Percentiles rank a stretch among this genome's conserved stretches.
phyloP scores from a whole-genome alignment of 768 basidiomycete genomes.

The Kwoniella botswanensis region DNA sequence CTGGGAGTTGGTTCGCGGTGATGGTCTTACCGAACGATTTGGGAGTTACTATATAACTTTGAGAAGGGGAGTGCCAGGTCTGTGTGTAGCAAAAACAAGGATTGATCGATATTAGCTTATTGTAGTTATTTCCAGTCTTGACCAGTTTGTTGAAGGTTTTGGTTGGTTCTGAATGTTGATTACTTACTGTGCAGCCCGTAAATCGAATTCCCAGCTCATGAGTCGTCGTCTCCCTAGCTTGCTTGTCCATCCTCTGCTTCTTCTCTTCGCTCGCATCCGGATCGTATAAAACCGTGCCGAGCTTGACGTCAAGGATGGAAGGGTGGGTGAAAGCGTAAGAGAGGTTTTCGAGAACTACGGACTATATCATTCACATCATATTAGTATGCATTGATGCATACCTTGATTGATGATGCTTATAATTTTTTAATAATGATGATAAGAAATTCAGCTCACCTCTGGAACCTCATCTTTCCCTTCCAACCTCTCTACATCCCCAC shows the following conservation, averaged over 20 bases:
- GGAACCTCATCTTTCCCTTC: conserved; percentile 30
- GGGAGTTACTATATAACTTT: conserved; percentile 67
- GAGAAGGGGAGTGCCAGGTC: conserved; percentile 73
- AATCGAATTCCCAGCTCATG: conserved; percentile 76
- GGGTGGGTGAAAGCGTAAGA: conserved; percentile 74
- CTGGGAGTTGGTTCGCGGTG: conserved; percentile 69
- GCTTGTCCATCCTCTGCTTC: conserved; percentile 73
- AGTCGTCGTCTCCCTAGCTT: conserved; percentile 74
- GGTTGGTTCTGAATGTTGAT: not conserved
- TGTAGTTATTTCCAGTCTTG: too few species aligned
- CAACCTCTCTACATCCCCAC: conserved; percentile 24
- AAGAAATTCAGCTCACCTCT: conserved; percentile 31
- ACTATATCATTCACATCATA: conserved; percentile 60
- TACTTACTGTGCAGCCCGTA: conserved; percentile 85
- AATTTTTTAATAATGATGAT: not conserved
- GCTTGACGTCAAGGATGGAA: conserved; percentile 88
- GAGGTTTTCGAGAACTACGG: conserved; percentile 84
- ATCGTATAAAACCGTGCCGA: conserved; percentile 87
- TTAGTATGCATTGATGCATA: not conserved
- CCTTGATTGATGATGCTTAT: not conserved
- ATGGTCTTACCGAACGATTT: conserved; percentile 75
- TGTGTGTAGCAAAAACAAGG: conserved; percentile 48
- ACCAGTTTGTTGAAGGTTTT: too few species aligned
- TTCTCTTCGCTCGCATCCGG: conserved; percentile 71
- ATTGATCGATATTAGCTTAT: too few species aligned